Conservation (phyloP, 345 rosid species). For the Triadica sebifera region DNA sequence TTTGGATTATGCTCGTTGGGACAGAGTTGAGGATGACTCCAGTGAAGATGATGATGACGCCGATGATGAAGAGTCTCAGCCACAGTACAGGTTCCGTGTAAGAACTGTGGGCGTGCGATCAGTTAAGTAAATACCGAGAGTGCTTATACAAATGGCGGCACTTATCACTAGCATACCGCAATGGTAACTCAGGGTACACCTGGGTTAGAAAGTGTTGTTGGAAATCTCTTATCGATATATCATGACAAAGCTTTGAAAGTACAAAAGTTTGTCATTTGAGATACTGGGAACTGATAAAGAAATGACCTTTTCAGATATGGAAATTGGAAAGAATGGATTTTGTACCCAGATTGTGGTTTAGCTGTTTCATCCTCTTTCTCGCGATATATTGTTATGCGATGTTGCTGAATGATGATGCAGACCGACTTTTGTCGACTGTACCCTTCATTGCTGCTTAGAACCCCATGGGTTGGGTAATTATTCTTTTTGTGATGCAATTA, state of each 20-base stretch:
- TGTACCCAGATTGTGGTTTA: neutral
- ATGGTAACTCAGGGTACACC: no score
- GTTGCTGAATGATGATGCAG: neutral
- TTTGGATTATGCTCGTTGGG: slow-evolving; percentile 85
- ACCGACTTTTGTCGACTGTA: neutral
- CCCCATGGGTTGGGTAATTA: neutral
- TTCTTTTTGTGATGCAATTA: slow-evolving; percentile 2
- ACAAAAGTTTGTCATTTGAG: neutral
- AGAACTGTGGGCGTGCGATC: slow-evolving; percentile 73
- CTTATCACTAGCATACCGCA: no score
- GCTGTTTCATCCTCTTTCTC: neutral
- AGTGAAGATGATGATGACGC: slow-evolving; percentile 76
- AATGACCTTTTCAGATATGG: neutral
- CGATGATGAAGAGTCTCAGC: slow-evolving; percentile 53
- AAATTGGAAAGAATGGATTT: neutral
- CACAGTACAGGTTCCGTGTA: slow-evolving; percentile 80
- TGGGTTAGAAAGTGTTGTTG: neutral
- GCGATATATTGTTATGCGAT: no score
- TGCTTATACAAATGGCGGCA: neutral
- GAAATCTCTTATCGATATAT: neutral
- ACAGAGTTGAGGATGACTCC: slow-evolving; percentile 70
- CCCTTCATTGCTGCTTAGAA: no score
- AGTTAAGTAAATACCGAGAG: slow-evolving; percentile 44
- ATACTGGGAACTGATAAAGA: neutral
- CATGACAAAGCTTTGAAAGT: neutral